Base-by-base conservation (phyloP, 2,329 filamentous ascomycete species). In the Rutstroemia sp. region DNA sequence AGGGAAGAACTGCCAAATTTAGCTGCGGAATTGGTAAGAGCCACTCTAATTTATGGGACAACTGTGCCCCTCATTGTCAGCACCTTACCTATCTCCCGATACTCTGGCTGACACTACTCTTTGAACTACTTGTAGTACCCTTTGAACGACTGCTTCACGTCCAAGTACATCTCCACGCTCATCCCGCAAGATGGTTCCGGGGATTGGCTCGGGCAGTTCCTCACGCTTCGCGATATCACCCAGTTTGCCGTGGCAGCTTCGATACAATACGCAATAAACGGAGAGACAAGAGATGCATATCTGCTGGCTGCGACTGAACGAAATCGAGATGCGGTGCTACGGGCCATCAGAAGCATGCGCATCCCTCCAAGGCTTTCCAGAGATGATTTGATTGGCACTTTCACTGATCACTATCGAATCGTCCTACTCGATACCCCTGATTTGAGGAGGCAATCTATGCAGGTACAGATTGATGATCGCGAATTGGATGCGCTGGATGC, bases 231-330 rank as follows among this genome's bases (percentile, higher is more conserved):
- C 57, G 73, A 75, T 63, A 63, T 73, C 8, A 68, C 70, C 0
- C 69, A 71, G 12, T 74, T 72, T 52, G 65, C 73, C 2, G 67
- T 73, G 8, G 72, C 68, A 12, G 72, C 72, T 12, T 73, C 70
- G 1, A 56, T 75, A 25, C 72, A 75, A 46, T 71, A 72, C 56
- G 60, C 64, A 3, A 68, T 69, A 12, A 71, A 72, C 50, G 60
- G 65, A 48, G 72, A 72, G 48, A 69, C 63, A 5, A 63, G 65
- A n/a, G 67, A 72, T 61, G 44, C 68, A 21, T 67, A 63, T 8
- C 66, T 74, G 6, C 68, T 70, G 48, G 58, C 68, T 3, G 64
- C 68, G 1, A 71, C 70, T 9, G 67, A 69, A 9, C 65, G 64
- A 30, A 68, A 71, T 39, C 65, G 73, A 48, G 72, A 72, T 60